phyloP scores from a whole-genome alignment of 108 stramenopile species.

The Cylindrotheca closterium region DNA sequence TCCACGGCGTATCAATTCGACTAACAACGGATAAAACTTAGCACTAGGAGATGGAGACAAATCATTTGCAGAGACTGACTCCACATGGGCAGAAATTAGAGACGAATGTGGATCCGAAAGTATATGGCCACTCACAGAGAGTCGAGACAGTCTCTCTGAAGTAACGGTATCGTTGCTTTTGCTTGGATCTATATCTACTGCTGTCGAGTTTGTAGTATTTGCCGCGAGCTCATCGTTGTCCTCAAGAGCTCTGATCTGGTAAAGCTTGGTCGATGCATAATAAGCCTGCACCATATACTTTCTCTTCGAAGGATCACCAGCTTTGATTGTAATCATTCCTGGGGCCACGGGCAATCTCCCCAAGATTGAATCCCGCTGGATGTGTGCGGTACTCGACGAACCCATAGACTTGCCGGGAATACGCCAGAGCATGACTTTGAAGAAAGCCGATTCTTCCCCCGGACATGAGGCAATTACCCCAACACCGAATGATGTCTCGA shows the following conservation, averaged over 20 bases:
- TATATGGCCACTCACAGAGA: conserved; percentile 22
- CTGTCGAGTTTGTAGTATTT: too few species aligned
- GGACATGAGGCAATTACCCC: conserved; percentile 48
- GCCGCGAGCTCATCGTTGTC: background rate
- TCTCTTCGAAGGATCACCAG: background rate
- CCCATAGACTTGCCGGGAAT: conserved; percentile 72
- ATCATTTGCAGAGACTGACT: conserved; percentile 9
- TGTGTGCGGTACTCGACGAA: conserved; percentile 46
- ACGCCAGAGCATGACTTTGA: conserved; percentile 59
- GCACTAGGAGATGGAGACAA: conserved; percentile 47
- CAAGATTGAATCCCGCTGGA: conserved; percentile 35
- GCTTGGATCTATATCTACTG: conserved; percentile 1
- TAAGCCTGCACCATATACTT: conserved; percentile 40
- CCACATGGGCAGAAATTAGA: background rate
- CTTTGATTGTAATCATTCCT: conserved; percentile 56
- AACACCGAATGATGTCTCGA: conserved; percentile 69
- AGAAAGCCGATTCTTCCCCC: conserved; percentile 1
- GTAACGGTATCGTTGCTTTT: background rate
- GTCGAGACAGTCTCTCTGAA: conserved; percentile 25
- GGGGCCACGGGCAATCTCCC: conserved; percentile 59
- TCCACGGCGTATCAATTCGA: conserved; percentile 57
- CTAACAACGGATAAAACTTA: conserved; percentile 76
- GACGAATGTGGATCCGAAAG: conserved; percentile 5
- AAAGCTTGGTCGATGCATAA: conserved; percentile 14
- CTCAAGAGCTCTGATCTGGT: conserved; percentile 18